These are phyloP conservation scores for Pyrenopolyporus hunteri DNA, from an alignment of 495 filamentous ascomycete species.

Conservation along the genomic window DNA sequence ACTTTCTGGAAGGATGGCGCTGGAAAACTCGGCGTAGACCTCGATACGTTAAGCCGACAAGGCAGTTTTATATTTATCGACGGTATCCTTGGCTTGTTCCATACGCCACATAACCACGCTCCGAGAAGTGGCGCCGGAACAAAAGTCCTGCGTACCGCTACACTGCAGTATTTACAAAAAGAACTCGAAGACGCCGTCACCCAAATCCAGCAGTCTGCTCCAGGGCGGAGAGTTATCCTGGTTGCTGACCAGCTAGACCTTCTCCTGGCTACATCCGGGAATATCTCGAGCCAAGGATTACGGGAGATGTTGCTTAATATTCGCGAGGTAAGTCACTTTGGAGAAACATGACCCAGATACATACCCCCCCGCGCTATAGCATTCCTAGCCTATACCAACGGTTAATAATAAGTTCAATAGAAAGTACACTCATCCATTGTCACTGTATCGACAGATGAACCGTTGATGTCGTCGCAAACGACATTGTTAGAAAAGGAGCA, in stretches of 20 bases:
- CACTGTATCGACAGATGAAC: slow-evolving; percentile 70
- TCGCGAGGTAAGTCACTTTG: slow-evolving; percentile 55
- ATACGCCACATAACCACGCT: slow-evolving; percentile 8
- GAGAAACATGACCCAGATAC: neutral
- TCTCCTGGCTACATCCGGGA: slow-evolving; percentile 55
- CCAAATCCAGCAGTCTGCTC: slow-evolving; percentile 23
- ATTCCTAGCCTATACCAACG: neutral
- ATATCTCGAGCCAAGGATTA: slow-evolving; percentile 33
- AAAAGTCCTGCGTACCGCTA: slow-evolving; percentile 19
- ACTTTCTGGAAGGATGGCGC: slow-evolving; percentile 75
- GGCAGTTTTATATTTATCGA: slow-evolving; percentile 74
- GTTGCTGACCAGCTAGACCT: slow-evolving; percentile 64
- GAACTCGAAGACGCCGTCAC: slow-evolving; percentile 32
- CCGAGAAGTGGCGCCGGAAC: slow-evolving; percentile 4
- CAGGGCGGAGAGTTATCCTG: slow-evolving; percentile 44
- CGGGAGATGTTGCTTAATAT: slow-evolving; percentile 56
- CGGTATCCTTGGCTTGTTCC: slow-evolving; percentile 63
- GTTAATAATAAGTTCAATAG: slow-evolving; percentile 43
- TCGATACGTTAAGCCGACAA: slow-evolving; percentile 62
- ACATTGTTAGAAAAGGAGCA: slow-evolving; percentile 75
- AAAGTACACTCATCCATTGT: slow-evolving; percentile 66
- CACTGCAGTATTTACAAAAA: slow-evolving; percentile 24
- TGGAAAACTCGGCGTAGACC: slow-evolving; percentile 71
- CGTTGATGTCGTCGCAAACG: slow-evolving; percentile 62
- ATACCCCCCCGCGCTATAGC: neutral